Base-by-base conservation (phyloP, 306 rosid species). In the Malus asiatica region DNA sequence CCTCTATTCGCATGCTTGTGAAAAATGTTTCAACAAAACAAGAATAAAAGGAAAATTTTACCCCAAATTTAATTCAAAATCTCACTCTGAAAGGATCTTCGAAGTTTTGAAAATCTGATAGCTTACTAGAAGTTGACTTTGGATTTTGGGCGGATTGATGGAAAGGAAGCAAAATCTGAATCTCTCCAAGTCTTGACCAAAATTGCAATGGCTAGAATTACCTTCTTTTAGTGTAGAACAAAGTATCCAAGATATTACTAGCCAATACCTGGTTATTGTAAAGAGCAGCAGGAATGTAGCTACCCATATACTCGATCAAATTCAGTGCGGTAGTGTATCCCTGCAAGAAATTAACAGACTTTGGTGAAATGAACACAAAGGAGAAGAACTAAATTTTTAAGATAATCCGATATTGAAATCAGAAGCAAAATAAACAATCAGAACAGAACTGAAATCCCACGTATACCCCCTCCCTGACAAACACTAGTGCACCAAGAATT, bases 231-330 rank as follows among this genome's bases (percentile, higher is more conserved):
- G 15, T 60, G 65, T 53, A 55, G 15, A 58, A 72, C 5, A 5
- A 35, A 5, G 55, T 5, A 16, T 23, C 32, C 18, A 76, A 44
- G 48, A 71, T 4, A 65, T 78, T 61, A 68, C 68, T 33, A 58
- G 71, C 32, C 18, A 13, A 1, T 90, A 95, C 99, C 99, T 95
- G 99, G 81, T 77, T 92, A 84, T 92, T 89, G 90, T 90, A 95
- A 40, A 95, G 87, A 70, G 87, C 32, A 19, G 74, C 75, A 64
- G 99, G 99, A 53, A 95, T 92, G 66, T 13, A 90, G 71, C 97
- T 81, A 70, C 97, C 89, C 5, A 78, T 67, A 83, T 74, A 87
- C 91, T 95, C 99, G 6, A 92, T 88, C 77, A 95, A 70, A 90
- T 95, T 95, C 88, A 95, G 80, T 82, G 81, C 45, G 15, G 88